Percentiles rank a stretch among this genome's conserved stretches.
Evolutionary conservation across 345 rosid genomes (phyloP).

Genomic region (Cardamine resedifolia): DNA sequence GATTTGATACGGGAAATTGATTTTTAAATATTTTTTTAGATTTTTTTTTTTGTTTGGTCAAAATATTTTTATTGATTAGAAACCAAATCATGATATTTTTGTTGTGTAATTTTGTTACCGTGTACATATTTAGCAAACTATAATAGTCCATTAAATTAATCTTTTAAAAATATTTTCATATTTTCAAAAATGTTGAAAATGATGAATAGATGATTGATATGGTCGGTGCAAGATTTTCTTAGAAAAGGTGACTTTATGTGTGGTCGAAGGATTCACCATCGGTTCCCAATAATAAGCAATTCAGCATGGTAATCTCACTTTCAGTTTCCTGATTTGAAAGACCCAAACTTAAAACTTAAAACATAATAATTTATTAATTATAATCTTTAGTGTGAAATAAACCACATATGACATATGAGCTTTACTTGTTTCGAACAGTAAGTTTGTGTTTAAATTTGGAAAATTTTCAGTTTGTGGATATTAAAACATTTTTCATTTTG

Average conservation of each 20-base stretch:
- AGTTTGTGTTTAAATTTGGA: background rate
- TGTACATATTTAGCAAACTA: background rate
- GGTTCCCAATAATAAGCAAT: background rate
- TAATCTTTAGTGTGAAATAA: background rate
- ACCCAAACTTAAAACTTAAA: background rate
- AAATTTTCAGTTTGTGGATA: background rate
- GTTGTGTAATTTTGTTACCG: background rate
- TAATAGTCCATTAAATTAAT: background rate
- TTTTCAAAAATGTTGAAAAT: conserved; percentile 9
- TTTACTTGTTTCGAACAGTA: background rate
- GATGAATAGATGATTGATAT: conserved; percentile 13
- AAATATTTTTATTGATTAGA: background rate
- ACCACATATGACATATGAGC: background rate
- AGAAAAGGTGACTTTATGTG: conserved; percentile 32
- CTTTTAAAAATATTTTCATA: background rate
- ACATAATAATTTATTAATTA: background rate
- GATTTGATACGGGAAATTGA: background rate
- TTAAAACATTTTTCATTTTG: background rate
- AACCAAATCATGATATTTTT: background rate
- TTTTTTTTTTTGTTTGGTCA: too few relatives aligned
- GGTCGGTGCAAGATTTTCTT: conserved; percentile 22
- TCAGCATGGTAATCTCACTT: background rate
- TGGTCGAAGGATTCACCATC: conserved; percentile 15
- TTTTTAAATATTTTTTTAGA: background rate
- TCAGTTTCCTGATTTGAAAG: background rate